Percentiles rank a stretch among this genome's conserved stretches.
phyloP scores from a whole-genome alignment of 371 early-diverging fungal genomes.

The Catenaria anguillulae region DNA sequence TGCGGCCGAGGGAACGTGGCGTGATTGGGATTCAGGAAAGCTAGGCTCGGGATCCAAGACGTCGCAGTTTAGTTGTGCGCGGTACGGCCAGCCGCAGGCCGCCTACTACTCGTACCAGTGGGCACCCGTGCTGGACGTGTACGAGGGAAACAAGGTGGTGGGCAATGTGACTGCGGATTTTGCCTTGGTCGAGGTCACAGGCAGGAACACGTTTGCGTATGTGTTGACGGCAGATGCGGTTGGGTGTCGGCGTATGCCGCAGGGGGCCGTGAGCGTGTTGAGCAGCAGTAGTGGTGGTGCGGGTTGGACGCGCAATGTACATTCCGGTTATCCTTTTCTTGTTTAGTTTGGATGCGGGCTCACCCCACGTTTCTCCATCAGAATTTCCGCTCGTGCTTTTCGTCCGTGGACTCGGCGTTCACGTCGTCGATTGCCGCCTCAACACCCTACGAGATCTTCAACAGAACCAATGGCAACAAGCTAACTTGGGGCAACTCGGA shows the following conservation, averaged over 20 bases:
- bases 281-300: slow-evolving; percentile 3
- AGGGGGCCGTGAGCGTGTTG: slow-evolving; percentile 10
- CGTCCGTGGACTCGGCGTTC: too few relatives aligned
- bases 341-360: not conserved
- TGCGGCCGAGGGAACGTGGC: not conserved
- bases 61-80: slow-evolving; percentile 3
- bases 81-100: not conserved
- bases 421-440: too few relatives aligned
- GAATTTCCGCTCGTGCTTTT: too few relatives aligned
- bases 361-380: too few relatives aligned
- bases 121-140: slow-evolving; percentile 16
- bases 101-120: slow-evolving; percentile 16
- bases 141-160: slow-evolving; percentile 11
- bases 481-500: not conserved
- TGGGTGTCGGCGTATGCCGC: slow-evolving; percentile 7
- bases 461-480: slow-evolving; percentile 12
- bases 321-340: too few relatives aligned
- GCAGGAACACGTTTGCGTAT: slow-evolving; percentile 12
- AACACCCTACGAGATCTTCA: slow-evolving; percentile 17
- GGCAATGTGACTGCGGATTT: slow-evolving; percentile 13
- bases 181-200: slow-evolving; percentile 16
- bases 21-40: not conserved
- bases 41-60: not conserved
- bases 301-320: slow-evolving; percentile 2
- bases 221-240: slow-evolving; percentile 12